Conservation (phyloP, 1,284 basidiomycete genomes). For the Tilletia horrida region DNA sequence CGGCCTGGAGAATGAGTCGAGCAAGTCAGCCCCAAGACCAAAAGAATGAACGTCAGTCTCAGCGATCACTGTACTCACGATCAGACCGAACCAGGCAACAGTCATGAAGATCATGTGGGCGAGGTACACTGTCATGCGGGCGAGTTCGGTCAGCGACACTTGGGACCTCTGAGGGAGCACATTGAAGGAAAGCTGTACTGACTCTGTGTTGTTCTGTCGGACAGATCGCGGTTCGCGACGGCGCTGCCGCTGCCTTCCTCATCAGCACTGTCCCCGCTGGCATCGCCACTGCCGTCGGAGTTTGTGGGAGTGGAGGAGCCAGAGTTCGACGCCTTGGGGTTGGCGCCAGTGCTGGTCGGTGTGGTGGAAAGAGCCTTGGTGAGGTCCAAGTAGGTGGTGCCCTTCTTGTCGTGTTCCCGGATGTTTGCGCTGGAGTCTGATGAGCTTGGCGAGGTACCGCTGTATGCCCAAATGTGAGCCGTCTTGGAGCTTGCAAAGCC, state of each 20-base stretch:
- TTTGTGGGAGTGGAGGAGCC: too few species aligned
- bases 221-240: too few species aligned
- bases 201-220: too few species aligned
- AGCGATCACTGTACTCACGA: too few species aligned
- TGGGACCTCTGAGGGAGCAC: too few species aligned
- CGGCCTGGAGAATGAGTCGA: conserved; percentile 58
- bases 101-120: conserved; percentile 46
- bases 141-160: too few species aligned
- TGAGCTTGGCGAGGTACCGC: conserved; percentile 28
- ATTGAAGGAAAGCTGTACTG: too few species aligned
- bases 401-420: conserved; percentile 30
- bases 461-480: conserved; percentile 40
- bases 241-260: too few species aligned
- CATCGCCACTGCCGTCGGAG: neutral
- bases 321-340: too few species aligned
- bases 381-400: conserved; percentile 34
- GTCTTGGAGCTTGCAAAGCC: conserved; percentile 24
- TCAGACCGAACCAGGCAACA: conserved; percentile 63
- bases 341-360: neutral
- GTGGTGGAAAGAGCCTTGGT: conserved; percentile 28
- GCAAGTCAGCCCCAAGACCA: too few species aligned
- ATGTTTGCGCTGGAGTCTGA: conserved; percentile 25
- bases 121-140: conserved; percentile 34
- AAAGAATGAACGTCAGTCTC: too few species aligned
- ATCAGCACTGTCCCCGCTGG: neutral